phyloP scores from a whole-genome alignment of 140 eudicot genomes.

The Erigeron philadelphicus region DNA sequence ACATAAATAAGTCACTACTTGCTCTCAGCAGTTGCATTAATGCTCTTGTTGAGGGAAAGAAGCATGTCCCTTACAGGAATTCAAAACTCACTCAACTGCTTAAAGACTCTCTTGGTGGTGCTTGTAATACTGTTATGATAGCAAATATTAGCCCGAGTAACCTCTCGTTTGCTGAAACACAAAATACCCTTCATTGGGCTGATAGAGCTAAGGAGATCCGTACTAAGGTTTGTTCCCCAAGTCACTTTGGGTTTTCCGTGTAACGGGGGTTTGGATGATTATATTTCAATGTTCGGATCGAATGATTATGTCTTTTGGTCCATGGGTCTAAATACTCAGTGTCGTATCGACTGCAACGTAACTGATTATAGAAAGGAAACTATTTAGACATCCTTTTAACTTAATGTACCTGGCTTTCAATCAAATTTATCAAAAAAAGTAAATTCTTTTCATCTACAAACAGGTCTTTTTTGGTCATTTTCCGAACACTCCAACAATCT shows the following conservation, averaged over 20 bases:
- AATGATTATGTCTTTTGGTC: too few species aligned
- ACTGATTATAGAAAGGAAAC: too few species aligned
- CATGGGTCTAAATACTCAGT: neutral
- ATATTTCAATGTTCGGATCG: neutral
- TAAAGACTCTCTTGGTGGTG: constrained; percentile 81
- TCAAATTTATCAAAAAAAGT: too few species aligned
- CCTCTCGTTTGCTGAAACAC: constrained; percentile 71
- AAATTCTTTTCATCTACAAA: too few species aligned
- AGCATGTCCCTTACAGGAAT: constrained; percentile 71
- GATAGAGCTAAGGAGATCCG: constrained; percentile 87
- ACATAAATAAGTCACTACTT: constrained; percentile 67
- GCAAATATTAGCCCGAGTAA: constrained; percentile 84
- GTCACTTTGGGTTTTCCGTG: neutral
- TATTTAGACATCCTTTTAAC: too few species aligned
- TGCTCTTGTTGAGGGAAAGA: constrained; percentile 80
- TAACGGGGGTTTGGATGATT: neutral
- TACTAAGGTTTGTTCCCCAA: constrained; percentile 49
- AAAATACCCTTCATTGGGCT: constrained; percentile 92
- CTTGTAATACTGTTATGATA: constrained; percentile 81
- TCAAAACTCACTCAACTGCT: constrained; percentile 83
- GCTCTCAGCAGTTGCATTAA: constrained; percentile 88
- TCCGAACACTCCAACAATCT: neutral
- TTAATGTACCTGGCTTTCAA: too few species aligned
- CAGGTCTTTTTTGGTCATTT: too few species aligned
- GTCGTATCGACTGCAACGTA: neutral